These are phyloP conservation scores for Gilbertella persicaria DNA, from an alignment of 371 early-diverging fungal genomes.

Conservation along the genomic window DNA sequence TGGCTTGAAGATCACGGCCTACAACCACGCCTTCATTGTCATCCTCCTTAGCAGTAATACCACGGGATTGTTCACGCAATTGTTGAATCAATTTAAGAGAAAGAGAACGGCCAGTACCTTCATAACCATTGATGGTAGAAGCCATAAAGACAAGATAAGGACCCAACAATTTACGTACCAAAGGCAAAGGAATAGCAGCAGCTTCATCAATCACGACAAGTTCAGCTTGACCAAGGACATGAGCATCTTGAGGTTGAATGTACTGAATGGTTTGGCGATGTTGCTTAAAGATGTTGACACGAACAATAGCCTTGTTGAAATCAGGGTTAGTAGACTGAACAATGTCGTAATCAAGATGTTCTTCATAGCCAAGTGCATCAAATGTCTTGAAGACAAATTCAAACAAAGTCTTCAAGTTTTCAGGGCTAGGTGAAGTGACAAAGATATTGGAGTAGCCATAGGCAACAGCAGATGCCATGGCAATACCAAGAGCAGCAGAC, in stretches of 20 bases:
- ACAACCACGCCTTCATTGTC: conserved; percentile 54
- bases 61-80: conserved; percentile 88
- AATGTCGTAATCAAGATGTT: conserved; percentile 98
- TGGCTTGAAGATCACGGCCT: conserved; percentile 55
- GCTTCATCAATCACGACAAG: conserved; percentile 99
- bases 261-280: conserved; percentile 99
- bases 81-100: conserved; percentile 95
- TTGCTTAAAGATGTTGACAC: conserved; percentile 94
- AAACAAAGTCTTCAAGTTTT: conserved; percentile 98
- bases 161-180: conserved; percentile 90
- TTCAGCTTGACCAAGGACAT: conserved; percentile 94
- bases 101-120: conserved; percentile 99
- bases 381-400: conserved; percentile 97
- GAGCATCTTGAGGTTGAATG: conserved; percentile 94
- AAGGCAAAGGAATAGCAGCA: conserved; percentile 97
- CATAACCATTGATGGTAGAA: conserved; percentile 99
- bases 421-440: conserved; percentile 97
- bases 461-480: conserved; percentile 95
- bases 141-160: conserved; percentile 98
- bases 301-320: conserved; percentile 92
- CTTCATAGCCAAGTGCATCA: conserved; percentile 95
- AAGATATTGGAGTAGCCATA: conserved; percentile 99
- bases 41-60: conserved; percentile 63
- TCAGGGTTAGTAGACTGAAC: conserved; percentile 94
- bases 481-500: conserved; percentile 97